Evolutionary conservation across 129 eudicot species (phyloP), one percentile per base, ranked within the genome.

Genomic region (Smallanthus sonchifolius): DNA sequence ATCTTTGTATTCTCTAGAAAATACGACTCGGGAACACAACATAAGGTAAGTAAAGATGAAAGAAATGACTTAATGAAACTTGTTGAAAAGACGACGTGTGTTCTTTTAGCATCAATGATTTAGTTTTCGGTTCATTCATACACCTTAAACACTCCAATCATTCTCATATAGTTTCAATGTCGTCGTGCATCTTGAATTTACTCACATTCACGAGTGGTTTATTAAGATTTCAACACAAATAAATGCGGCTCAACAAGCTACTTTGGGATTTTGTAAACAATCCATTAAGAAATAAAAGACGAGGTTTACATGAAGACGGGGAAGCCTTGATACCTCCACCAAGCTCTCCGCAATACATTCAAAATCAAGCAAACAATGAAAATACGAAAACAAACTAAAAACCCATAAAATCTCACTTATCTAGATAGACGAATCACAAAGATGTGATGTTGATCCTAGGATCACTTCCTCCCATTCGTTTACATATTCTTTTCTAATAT

Each of bases 321-420:
- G 77, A 78, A 78, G 72, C 82, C 28, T 70, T 7, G 45, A 63
- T 69, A 64, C 82, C 73, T 78, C 82, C 77, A 78, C 82, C 82
- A 71, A 78, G 36, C 65, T 78, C 71, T 61, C 43, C 76, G 28
- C 9, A 15, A 28, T 52, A 54, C 74, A 55, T 28, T 76, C 34
- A 55, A 28, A 67, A 38, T 39, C 74, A 66, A 66, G 55, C n/a
- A 19, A 77, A 35, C 70, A 61, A 73, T 48, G 44, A 68, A 65
- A 30, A 68, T 38, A 44, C 19, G 10, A 30, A 78, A 62, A 40
- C 39, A 10, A 2, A 47, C 43, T 10, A 19, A 49, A 61, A 61
- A 20, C 76, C 49, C 45, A 4, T 63, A 6, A 8, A 57, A 69
- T 43, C 49, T 69, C n/a, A 45, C 74, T n/a, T 10, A 55, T 32